These are phyloP conservation scores for Lepiota venenata DNA, from an alignment of 768 basidiomycete genomes.

Conservation along the genomic window DNA sequence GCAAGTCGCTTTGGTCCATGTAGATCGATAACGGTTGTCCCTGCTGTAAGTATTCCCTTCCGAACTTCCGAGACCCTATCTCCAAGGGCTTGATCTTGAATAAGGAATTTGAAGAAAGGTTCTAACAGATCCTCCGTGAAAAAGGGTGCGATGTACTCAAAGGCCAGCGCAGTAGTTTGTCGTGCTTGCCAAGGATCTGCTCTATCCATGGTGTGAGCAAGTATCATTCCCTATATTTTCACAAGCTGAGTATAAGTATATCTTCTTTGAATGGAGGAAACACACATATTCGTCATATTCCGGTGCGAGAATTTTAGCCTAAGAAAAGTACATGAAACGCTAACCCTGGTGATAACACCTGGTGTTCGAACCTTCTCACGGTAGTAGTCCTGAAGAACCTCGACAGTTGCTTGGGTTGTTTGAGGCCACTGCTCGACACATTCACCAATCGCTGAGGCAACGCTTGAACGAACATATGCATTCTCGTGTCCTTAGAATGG, in stretches of 20 bases:
- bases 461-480: conserved; percentile 72
- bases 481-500: conserved; percentile 71
- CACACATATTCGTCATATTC: conserved; percentile 92
- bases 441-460: conserved; percentile 72
- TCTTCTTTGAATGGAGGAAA: background rate
- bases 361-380: conserved; percentile 64
- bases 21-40: conserved; percentile 74
- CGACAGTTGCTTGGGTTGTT: conserved; percentile 42
- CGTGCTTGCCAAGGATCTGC: conserved; percentile 88
- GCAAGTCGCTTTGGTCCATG: conserved; percentile 74
- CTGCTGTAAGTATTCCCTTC: conserved; percentile 84
- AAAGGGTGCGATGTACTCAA: conserved; percentile 63
- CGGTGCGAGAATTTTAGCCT: conserved; percentile 85
- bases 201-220: conserved; percentile 80
- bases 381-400: conserved; percentile 66
- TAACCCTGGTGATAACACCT: background rate
- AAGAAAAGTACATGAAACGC: conserved; percentile 1
- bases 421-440: conserved; percentile 73
- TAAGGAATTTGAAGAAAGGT: conserved; percentile 81
- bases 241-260: conserved; percentile 4
- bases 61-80: conserved; percentile 82
- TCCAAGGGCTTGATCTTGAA: conserved; percentile 83
- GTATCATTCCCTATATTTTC: conserved; percentile 79
- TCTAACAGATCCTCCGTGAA: conserved; percentile 62
- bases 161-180: conserved; percentile 65